Percentiles rank a stretch among this genome's conserved stretches.
Conservation (phyloP, 352 stramenopile genomes). For the Pythium monospermum region DNA sequence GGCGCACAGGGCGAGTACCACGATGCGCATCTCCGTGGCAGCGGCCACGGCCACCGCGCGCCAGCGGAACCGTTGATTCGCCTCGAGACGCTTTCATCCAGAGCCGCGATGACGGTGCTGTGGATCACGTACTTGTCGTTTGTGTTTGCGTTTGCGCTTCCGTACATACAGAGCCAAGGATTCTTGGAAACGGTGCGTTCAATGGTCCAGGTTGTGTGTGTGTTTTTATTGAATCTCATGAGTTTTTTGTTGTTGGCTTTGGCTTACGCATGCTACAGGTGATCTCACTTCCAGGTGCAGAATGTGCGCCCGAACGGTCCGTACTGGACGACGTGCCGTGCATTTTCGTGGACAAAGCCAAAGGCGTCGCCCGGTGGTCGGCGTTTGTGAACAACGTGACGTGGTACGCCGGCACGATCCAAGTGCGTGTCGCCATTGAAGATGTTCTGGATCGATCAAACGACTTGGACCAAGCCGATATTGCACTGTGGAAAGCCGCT, state of each 20-base stretch:
- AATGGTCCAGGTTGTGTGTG: too few species aligned
- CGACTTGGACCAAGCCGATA: constrained; percentile 1
- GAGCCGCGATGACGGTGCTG: constrained; percentile 64
- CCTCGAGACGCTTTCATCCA: constrained; percentile 74
- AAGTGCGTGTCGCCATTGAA: constrained; percentile 46
- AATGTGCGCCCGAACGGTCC: constrained; percentile 29
- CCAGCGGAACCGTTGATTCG: constrained; percentile 52
- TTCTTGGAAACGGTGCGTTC: constrained; percentile 58
- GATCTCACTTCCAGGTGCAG: constrained; percentile 42
- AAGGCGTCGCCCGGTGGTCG: constrained; percentile 48
- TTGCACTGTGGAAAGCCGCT: constrained; percentile 5
- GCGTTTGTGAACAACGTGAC: constrained; percentile 73
- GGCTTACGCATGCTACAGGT: constrained; percentile 21
- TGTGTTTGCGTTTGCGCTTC: constrained; percentile 53
- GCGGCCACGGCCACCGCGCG: constrained; percentile 6
- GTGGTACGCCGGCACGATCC: constrained; percentile 51
- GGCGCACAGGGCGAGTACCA: background rate
- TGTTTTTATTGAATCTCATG: constrained; percentile 2
- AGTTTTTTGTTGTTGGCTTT: background rate
- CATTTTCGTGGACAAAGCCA: constrained; percentile 56
- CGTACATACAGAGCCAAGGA: constrained; percentile 72
- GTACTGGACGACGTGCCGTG: constrained; percentile 36
- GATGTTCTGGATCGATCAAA: constrained; percentile 43
- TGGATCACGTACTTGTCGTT: constrained; percentile 78
- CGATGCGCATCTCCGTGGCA: background rate